A percentile compares a stretch with the other conserved stretches of the same genome.
phyloP scores from a whole-genome alignment of 805 yeast species.

The Nakazawaea ishiwadae region DNA sequence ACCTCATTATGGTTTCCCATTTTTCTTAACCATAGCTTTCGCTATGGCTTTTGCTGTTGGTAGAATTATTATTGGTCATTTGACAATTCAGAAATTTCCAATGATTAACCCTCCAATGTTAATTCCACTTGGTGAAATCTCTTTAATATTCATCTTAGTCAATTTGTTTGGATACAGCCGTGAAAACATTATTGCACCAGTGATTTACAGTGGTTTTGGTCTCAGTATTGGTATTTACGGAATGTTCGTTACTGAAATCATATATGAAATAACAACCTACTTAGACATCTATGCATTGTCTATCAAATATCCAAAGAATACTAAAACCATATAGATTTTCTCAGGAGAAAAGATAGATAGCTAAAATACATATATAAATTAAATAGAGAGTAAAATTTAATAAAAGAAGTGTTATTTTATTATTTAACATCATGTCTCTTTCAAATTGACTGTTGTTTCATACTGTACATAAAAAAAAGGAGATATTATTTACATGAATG shows the following conservation, averaged over 20 bases:
- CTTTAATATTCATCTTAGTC: slow-evolving; percentile 30
- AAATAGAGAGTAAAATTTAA: not conserved
- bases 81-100: slow-evolving; percentile 79
- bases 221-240: slow-evolving; percentile 63
- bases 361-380: not conserved
- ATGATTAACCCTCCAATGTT: slow-evolving; percentile 63
- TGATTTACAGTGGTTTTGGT: slow-evolving; percentile 66
- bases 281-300: slow-evolving; percentile 83
- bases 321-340: not conserved
- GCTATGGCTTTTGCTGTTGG: slow-evolving; percentile 86
- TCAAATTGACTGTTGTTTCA: not conserved
- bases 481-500: not conserved
- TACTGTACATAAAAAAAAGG: not conserved
- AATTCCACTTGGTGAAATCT: slow-evolving; percentile 52
- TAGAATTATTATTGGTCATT: slow-evolving; percentile 80
- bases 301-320: slow-evolving; percentile 70
- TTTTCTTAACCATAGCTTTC: slow-evolving; percentile 66
- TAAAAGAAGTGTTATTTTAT: not conserved
- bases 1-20: slow-evolving; percentile 42
- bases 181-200: slow-evolving; percentile 39
- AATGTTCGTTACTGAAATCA: slow-evolving; percentile 70
- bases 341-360: not conserved
- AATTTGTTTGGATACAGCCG: slow-evolving; percentile 32
- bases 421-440: too few species aligned
- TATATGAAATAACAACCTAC: slow-evolving; percentile 72